Evolutionary conservation across 768 basidiomycete species (phyloP).

Genomic region (Psilocybe cyanescens): DNA sequence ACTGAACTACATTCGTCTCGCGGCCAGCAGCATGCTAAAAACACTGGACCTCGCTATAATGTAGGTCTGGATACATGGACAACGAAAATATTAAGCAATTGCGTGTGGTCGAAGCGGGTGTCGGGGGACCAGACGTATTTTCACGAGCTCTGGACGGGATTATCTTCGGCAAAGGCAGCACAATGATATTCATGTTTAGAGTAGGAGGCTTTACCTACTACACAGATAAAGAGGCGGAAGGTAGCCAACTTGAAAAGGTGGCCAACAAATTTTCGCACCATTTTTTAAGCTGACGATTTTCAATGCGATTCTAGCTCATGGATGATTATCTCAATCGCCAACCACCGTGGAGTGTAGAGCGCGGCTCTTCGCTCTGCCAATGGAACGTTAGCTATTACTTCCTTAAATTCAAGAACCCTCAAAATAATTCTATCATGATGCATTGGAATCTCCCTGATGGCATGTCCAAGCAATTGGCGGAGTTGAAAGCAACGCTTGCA

Average conservation of each 20-base stretch:
- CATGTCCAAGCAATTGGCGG: not conserved
- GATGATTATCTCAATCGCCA: conserved; percentile 1
- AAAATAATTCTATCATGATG: not conserved
- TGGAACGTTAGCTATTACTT: conserved; percentile 11
- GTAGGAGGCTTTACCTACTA: not conserved
- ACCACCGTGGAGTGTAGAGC: conserved; percentile 7
- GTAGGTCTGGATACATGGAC: not conserved
- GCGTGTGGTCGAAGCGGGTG: not conserved
- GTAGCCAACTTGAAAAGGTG: not conserved
- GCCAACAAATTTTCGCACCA: not conserved
- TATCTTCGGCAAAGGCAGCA: conserved; percentile 4
- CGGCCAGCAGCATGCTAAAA: too few species aligned
- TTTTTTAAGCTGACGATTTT: not conserved
- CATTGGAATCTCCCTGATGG: conserved; percentile 4
- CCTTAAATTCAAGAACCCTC: conserved; percentile 7
- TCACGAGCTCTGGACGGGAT: not conserved
- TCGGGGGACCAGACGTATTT: not conserved
- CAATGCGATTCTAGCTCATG: not conserved
- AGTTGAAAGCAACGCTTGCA: not conserved
- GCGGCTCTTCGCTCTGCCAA: conserved; percentile 7
- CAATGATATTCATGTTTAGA: conserved; percentile 8
- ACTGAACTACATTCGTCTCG: not conserved
- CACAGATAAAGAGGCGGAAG: conserved; percentile 5
- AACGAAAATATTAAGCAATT: not conserved
- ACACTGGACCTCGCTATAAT: too few species aligned